phyloP scores from a whole-genome alignment of 2,329 filamentous ascomycete genomes.

The Diaporthe ilicicola region DNA sequence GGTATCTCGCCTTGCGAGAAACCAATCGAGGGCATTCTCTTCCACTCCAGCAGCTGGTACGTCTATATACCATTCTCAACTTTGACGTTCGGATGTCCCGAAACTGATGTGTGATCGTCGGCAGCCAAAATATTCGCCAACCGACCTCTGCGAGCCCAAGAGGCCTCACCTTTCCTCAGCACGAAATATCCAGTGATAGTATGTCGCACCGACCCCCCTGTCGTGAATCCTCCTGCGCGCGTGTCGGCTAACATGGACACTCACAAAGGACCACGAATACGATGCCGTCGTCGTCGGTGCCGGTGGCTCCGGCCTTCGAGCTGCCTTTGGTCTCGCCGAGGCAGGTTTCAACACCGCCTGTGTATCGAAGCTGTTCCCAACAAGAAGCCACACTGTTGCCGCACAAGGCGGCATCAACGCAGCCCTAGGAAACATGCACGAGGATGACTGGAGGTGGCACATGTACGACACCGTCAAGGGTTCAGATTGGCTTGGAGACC shows the following conservation, averaged over 20 bases:
- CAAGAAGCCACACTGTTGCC: conserved; percentile 84
- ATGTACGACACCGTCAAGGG: conserved; percentile 99
- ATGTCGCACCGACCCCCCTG: conserved; percentile 51
- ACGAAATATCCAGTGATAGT: conserved; percentile 95
- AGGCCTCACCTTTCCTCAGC: conserved; percentile 86
- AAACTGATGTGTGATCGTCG: conserved; percentile 24
- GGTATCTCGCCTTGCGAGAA: conserved; percentile 71
- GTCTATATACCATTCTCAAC: conserved; percentile 40
- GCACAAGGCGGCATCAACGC: conserved; percentile 88
- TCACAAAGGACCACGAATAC: conserved; percentile 87
- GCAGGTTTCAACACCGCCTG: conserved; percentile 90
- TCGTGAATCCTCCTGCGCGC: not conserved
- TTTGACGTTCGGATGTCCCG: conserved; percentile 5
- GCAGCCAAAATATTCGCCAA: conserved; percentile 86
- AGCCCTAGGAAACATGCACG: conserved; percentile 93
- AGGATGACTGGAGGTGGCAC: conserved; percentile 99
- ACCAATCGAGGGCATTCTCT: conserved; percentile 82
- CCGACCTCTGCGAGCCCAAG: conserved; percentile 88
- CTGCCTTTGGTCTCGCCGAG: conserved; percentile 86
- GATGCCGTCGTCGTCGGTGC: conserved; percentile 95
- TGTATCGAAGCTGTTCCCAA: conserved; percentile 88
- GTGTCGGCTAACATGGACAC: conserved; percentile 35
- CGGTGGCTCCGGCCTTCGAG: conserved; percentile 82
- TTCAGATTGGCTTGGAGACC: conserved; percentile 96
- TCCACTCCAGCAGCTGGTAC: conserved; percentile 82